Percentiles rank a stretch among this genome's conserved stretches.
Evolutionary conservation across 2,329 filamentous ascomycete genomes (phyloP).

Genomic region (Diplocarpon rosae): DNA sequence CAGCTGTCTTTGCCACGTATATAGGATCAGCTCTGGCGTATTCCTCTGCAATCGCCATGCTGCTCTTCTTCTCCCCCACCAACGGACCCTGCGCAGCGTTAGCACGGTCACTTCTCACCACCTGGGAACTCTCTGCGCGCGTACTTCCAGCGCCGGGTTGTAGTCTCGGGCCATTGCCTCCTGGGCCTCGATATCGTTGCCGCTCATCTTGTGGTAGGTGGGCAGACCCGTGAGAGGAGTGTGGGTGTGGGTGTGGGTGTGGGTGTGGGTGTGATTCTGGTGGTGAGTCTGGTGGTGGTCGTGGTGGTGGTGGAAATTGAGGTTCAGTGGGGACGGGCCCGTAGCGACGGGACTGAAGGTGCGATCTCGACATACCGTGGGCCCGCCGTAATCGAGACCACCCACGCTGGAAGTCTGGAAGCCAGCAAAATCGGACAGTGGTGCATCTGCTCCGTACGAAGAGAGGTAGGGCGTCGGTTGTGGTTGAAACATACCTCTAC

Average conservation of each 20-base stretch:
- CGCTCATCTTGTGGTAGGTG: constrained; percentile 20
- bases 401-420: constrained; percentile 12
- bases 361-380: constrained; percentile 18
- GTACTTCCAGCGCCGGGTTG: constrained; percentile 45
- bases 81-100: constrained; percentile 57
- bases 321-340: constrained; percentile 1
- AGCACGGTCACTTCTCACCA: constrained; percentile 18
- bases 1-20: constrained; percentile 78
- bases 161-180: constrained; percentile 50
- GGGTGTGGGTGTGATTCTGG: not conserved
- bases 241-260: not conserved
- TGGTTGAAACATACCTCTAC: constrained; percentile 25
- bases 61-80: constrained; percentile 68
- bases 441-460: constrained; percentile 14
- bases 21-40: constrained; percentile 81
- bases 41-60: constrained; percentile 66
- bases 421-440: constrained; percentile 9
- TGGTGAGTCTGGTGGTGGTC: too few relatives aligned
- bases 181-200: constrained; percentile 35
- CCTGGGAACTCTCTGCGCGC: constrained; percentile 16
- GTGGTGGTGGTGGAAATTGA: constrained; percentile 1
- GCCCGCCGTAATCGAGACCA: constrained; percentile 12
- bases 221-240: constrained; percentile 3
- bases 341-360: constrained; percentile 18
- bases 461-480: constrained; percentile 24